Evolutionary conservation across 768 basidiomycete species (phyloP).

Genomic region (Cubamyces lactineus): DNA sequence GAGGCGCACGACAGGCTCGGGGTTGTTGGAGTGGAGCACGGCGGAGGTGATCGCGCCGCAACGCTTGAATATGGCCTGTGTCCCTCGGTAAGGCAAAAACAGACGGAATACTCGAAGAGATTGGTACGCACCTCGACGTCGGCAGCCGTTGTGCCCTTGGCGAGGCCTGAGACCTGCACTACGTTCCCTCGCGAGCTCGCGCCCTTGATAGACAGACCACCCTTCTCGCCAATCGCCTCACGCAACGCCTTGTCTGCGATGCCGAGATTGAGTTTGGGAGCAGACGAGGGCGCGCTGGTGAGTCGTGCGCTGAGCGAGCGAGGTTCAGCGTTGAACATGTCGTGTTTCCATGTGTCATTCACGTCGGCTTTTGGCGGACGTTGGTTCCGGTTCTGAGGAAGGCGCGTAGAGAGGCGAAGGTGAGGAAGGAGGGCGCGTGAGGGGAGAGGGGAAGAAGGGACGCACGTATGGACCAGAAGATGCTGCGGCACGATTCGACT

Average conservation of each 20-base stretch:
- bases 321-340: constrained; percentile 48
- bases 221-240: constrained; percentile 51
- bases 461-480: constrained; percentile 30
- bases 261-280: constrained; percentile 56
- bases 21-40: constrained; percentile 33
- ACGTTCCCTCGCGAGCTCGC: constrained; percentile 67
- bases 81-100: background rate
- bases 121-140: constrained; percentile 60
- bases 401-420: background rate
- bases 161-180: constrained; percentile 75
- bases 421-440: background rate
- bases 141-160: constrained; percentile 75
- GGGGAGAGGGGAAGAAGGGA: constrained; percentile 10
- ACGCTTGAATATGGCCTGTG: constrained; percentile 75
- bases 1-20: constrained; percentile 62
- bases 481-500: constrained; percentile 24
- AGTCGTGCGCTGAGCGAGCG: constrained; percentile 59
- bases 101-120: background rate
- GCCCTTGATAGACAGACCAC: constrained; percentile 66
- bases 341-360: constrained; percentile 72
- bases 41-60: constrained; percentile 67
- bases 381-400: constrained; percentile 42
- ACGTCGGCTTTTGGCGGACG: constrained; percentile 67
- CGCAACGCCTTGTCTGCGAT: constrained; percentile 65
- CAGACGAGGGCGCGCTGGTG: constrained; percentile 41